These are phyloP conservation scores for Auriscalpium vulgare DNA, from an alignment of 768 basidiomycete genomes.

Conservation along the genomic window DNA sequence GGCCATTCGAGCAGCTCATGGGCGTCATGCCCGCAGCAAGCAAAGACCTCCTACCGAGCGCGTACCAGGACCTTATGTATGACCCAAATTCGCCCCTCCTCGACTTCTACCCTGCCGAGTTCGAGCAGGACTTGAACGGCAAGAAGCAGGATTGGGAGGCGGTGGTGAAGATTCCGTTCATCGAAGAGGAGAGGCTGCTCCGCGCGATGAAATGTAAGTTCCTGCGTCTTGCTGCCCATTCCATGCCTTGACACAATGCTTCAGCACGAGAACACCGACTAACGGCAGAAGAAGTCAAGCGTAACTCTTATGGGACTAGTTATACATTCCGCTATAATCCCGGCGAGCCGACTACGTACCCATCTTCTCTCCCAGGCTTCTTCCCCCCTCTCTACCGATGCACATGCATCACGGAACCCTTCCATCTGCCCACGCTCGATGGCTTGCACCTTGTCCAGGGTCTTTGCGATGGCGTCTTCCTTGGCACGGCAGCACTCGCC, in stretches of 20 bases:
- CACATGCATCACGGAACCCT: slow-evolving; percentile 71
- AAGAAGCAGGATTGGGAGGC: slow-evolving; percentile 99
- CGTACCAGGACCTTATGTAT: slow-evolving; percentile 92
- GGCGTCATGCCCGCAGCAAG: slow-evolving; percentile 92
- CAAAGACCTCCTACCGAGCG: slow-evolving; percentile 78
- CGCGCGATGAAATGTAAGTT: slow-evolving; percentile 73
- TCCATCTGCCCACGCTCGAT: slow-evolving; percentile 80
- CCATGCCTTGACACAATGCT: slow-evolving; percentile 1
- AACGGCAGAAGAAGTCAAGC: slow-evolving; percentile 59
- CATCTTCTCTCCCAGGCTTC: slow-evolving; percentile 90
- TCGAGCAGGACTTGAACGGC: slow-evolving; percentile 91
- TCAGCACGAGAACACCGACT: slow-evolving; percentile 74
- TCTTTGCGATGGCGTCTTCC: slow-evolving; percentile 79
- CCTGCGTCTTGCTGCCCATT: not conserved
- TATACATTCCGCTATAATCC: slow-evolving; percentile 70
- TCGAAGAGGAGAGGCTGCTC: slow-evolving; percentile 72
- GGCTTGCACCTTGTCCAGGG: slow-evolving; percentile 84
- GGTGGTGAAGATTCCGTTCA: slow-evolving; percentile 97
- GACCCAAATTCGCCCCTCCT: slow-evolving; percentile 78
- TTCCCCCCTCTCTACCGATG: slow-evolving; percentile 85
- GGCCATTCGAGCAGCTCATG: slow-evolving; percentile 94
- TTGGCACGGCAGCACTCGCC: slow-evolving; percentile 80
- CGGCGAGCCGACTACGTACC: slow-evolving; percentile 58
- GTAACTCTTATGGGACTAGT: slow-evolving; percentile 77
- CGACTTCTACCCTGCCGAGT: slow-evolving; percentile 90